Percentiles rank a stretch among this genome's conserved stretches.
Evolutionary conservation across 768 basidiomycete species (phyloP).

Genomic region (Ephemerocybe angulata): DNA sequence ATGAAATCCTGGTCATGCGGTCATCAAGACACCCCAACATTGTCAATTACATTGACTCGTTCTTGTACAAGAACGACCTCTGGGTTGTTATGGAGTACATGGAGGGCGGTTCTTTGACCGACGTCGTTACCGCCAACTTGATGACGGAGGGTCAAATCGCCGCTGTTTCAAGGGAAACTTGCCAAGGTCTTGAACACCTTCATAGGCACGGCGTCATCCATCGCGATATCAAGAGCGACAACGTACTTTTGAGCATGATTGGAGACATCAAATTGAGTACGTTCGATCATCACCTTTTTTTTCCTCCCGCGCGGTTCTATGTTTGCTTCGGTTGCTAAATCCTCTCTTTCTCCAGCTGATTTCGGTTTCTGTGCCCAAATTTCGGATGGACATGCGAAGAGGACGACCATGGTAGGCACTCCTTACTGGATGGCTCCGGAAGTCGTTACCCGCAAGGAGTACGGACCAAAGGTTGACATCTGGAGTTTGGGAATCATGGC

Average conservation of each 20-base stretch:
- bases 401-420: slow-evolving; percentile 97
- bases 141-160: slow-evolving; percentile 99
- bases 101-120: slow-evolving; percentile 93
- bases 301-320: background rate
- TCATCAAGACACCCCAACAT: slow-evolving; percentile 97
- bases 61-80: slow-evolving; percentile 94
- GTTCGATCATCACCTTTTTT: slow-evolving; percentile 30
- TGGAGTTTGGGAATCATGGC: slow-evolving; percentile 98
- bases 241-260: slow-evolving; percentile 85
- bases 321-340: slow-evolving; percentile 7
- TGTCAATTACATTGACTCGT: slow-evolving; percentile 99
- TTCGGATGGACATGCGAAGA: slow-evolving; percentile 84
- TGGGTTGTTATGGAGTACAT: slow-evolving; percentile 99
- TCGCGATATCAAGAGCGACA: slow-evolving; percentile 98
- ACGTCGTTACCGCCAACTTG: slow-evolving; percentile 91
- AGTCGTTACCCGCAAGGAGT: slow-evolving; percentile 96
- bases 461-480: slow-evolving; percentile 97
- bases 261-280: slow-evolving; percentile 98
- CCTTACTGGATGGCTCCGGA: slow-evolving; percentile 99
- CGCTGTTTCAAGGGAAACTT: slow-evolving; percentile 89
- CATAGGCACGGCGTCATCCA: slow-evolving; percentile 98
- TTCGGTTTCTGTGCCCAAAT: slow-evolving; percentile 99
- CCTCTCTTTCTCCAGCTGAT: slow-evolving; percentile 57
- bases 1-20: slow-evolving; percentile 99
- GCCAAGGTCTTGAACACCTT: slow-evolving; percentile 90